These are phyloP conservation scores for Fonsecaea monophora DNA, from an alignment of 2,329 filamentous ascomycete species.

Conservation along the genomic window DNA sequence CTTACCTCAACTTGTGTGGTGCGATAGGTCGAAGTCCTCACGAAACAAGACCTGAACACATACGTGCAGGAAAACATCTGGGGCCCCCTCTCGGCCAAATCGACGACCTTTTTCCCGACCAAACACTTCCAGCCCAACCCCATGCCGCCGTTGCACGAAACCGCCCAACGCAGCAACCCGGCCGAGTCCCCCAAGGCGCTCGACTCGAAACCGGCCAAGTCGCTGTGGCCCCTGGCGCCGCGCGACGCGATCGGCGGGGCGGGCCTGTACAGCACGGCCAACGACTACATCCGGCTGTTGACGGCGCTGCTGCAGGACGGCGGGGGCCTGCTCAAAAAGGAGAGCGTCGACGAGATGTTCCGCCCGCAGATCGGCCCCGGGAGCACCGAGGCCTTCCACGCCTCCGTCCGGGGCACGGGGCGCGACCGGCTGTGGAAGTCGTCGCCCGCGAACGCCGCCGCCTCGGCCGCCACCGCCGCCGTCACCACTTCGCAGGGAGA, in stretches of 20 bases:
- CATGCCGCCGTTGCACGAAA: slow-evolving; percentile 42
- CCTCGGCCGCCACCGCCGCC: neutral
- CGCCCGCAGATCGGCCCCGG: slow-evolving; percentile 44
- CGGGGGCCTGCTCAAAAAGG: slow-evolving; percentile 56
- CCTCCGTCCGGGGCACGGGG: neutral
- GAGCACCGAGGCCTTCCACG: slow-evolving; percentile 10
- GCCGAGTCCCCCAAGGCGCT: slow-evolving; percentile 46
- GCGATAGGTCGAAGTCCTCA: slow-evolving; percentile 51
- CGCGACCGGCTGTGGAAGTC: slow-evolving; percentile 5
- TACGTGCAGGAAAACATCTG: slow-evolving; percentile 56
- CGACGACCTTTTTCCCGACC: slow-evolving; percentile 56
- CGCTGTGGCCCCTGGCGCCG: slow-evolving; percentile 48
- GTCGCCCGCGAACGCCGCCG: neutral
- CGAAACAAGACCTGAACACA: slow-evolving; percentile 49
- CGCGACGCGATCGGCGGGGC: slow-evolving; percentile 36
- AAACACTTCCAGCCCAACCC: slow-evolving; percentile 17
- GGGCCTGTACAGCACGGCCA: slow-evolving; percentile 38
- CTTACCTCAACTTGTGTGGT: neutral
- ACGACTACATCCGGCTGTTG: slow-evolving; percentile 38
- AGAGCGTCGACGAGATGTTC: slow-evolving; percentile 65
- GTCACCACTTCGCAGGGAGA: neutral
- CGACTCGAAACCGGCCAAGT: slow-evolving; percentile 45
- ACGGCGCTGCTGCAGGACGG: slow-evolving; percentile 33
- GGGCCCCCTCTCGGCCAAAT: slow-evolving; percentile 53
- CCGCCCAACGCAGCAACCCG: slow-evolving; percentile 4